phyloP scores from a whole-genome alignment of 176 grass and related monocot genomes.

The Elymus sibiricus region DNA sequence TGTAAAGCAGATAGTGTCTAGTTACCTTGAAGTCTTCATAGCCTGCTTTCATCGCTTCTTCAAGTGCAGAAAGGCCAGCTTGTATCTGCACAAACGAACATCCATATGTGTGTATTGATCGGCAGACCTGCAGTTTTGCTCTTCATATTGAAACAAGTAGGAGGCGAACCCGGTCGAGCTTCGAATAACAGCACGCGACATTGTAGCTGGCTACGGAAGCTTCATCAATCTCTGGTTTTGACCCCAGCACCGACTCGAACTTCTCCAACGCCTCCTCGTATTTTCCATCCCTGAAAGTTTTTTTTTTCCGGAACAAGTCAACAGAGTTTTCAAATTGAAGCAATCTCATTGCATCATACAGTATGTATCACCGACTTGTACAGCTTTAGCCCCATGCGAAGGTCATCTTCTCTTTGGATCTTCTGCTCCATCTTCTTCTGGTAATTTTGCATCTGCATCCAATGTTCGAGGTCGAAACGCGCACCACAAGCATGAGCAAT shows the following conservation, averaged over 20 bases:
- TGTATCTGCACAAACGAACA: conserved; percentile 44
- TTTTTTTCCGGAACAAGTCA: neutral
- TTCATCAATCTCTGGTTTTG: conserved; percentile 64
- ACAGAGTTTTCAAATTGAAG: conserved; percentile 11
- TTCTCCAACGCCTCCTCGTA: conserved; percentile 93
- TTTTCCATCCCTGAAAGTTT: conserved; percentile 41
- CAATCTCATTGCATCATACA: neutral
- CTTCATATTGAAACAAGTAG: neutral
- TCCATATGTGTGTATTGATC: conserved; percentile 17
- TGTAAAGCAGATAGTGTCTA: neutral
- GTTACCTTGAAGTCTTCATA: conserved; percentile 94
- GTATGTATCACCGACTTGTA: conserved; percentile 66
- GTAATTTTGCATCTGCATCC: conserved; percentile 79
- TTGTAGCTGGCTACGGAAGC: conserved; percentile 85
- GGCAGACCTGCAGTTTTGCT: neutral
- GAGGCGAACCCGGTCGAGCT: conserved; percentile 67
- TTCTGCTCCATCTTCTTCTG: conserved; percentile 82
- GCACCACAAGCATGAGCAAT: neutral
- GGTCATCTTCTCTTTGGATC: conserved; percentile 66
- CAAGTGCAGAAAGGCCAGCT: conserved; percentile 79
- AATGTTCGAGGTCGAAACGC: neutral
- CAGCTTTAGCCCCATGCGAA: conserved; percentile 71
- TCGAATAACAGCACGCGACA: conserved; percentile 94
- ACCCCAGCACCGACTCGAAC: conserved; percentile 90
- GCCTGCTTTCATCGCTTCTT: conserved; percentile 79